These are phyloP conservation scores for Globisporangium ultimum DNA, from an alignment of 352 stramenopile genomes.

Conservation along the genomic window DNA sequence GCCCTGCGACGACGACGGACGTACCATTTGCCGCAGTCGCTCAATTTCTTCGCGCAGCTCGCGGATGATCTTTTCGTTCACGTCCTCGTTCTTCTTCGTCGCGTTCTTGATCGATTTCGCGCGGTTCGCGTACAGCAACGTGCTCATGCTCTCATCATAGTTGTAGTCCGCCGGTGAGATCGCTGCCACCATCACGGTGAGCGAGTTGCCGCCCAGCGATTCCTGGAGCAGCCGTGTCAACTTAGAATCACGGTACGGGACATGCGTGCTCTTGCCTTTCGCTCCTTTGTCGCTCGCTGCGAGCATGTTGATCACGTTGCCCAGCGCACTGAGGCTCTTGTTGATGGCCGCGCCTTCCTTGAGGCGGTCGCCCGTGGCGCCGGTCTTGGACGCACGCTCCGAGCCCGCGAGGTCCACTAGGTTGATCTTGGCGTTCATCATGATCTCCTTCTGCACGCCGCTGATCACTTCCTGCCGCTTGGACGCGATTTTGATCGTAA, in stretches of 20 bases:
- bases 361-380: constrained; percentile 78
- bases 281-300: constrained; percentile 35
- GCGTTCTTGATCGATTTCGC: constrained; percentile 92
- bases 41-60: constrained; percentile 92
- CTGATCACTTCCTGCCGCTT: constrained; percentile 61
- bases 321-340: constrained; percentile 88
- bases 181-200: constrained; percentile 94
- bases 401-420: constrained; percentile 91
- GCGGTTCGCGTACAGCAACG: constrained; percentile 91
- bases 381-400: constrained; percentile 86
- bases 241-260: constrained; percentile 92
- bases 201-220: constrained; percentile 88
- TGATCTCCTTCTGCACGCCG: constrained; percentile 63
- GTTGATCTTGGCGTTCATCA: constrained; percentile 89
- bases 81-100: constrained; percentile 86
- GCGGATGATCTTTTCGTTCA: constrained; percentile 90
- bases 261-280: constrained; percentile 49
- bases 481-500: constrained; percentile 89
- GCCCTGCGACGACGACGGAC: constrained; percentile 28
- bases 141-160: constrained; percentile 91
- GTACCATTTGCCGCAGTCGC: constrained; percentile 78
- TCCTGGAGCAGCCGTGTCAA: constrained; percentile 89
- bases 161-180: constrained; percentile 92
- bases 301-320: constrained; percentile 92
- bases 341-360: constrained; percentile 93